Conservation (phyloP, 352 stramenopile species). For the Phytophthora fragariaefolia region DNA sequence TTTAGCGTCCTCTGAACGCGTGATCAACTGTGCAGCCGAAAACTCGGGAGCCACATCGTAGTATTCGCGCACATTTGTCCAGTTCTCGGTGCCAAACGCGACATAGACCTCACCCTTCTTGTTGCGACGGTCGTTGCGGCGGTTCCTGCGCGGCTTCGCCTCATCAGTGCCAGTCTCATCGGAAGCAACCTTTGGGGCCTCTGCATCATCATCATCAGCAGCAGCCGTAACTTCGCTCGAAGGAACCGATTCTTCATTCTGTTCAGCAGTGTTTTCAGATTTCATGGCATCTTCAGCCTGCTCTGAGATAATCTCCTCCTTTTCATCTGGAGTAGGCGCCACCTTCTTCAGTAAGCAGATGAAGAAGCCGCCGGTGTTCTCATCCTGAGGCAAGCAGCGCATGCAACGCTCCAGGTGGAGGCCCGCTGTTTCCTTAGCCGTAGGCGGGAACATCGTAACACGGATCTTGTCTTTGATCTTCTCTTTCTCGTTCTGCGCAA, state of each 20-base stretch:
- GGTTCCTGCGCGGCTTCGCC: slow-evolving; percentile 36
- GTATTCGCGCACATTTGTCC: slow-evolving; percentile 68
- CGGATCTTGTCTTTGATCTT: slow-evolving; percentile 85
- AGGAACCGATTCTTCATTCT: slow-evolving; percentile 14
- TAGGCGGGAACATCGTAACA: slow-evolving; percentile 92
- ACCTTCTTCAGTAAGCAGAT: slow-evolving; percentile 97
- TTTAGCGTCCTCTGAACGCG: slow-evolving; percentile 87
- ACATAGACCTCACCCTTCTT: slow-evolving; percentile 82
- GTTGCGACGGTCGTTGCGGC: slow-evolving; percentile 59
- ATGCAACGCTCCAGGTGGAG: slow-evolving; percentile 95
- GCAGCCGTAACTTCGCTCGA: slow-evolving; percentile 19
- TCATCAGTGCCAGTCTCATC: slow-evolving; percentile 29
- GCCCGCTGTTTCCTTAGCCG: slow-evolving; percentile 64
- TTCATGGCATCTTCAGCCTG: slow-evolving; percentile 18
- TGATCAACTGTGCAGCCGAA: slow-evolving; percentile 83
- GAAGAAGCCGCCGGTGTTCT: slow-evolving; percentile 99
- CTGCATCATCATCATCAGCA: slow-evolving; percentile 33
- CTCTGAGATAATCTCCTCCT: slow-evolving; percentile 11
- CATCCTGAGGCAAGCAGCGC: slow-evolving; percentile 95
- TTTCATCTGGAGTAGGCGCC: slow-evolving; percentile 54
- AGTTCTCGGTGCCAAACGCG: slow-evolving; percentile 66
- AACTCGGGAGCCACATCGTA: slow-evolving; percentile 81
- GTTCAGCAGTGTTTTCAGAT: slow-evolving; percentile 16
- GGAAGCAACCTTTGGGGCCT: slow-evolving; percentile 14
- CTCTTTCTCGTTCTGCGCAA: slow-evolving; percentile 57